Evolutionary conservation across 1,139 yeast genomes (phyloP), one percentile per base, ranked within the genome.

Genomic region (Tardiomyces digboiensis): DNA sequence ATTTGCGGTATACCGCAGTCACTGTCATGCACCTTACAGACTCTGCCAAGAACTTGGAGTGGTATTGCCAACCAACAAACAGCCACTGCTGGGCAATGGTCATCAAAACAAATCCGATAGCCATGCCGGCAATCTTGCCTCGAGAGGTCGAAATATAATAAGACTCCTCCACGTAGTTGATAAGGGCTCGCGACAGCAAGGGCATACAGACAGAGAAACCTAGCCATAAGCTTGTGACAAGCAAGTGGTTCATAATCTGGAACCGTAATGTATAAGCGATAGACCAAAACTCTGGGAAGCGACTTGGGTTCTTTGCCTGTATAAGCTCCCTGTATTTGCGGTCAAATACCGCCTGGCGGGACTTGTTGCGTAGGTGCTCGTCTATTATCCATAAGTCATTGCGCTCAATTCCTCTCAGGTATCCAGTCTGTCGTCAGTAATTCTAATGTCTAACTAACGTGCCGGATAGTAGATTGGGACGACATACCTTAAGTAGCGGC

Each of bases 1-100:
- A 73, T 59, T 87, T 87, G 47, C 74, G 73, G 47, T 84, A 66
- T 12, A 85, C 63, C 1, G 84, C 80, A 1, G 55, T 40, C 6
- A 53, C 52, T 13, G 51, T 39, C 37, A 39, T 13, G 33, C 33
- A 26, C 16, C 33, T n/a, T 5, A 26, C 33, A 5, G 33, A 26
- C 33, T 26, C 33, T n/a, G 33, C 33, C 5, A 26, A 16, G 10
- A 26, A 26, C 33, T 26, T 26, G 33, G 33, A 26, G 16, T 16
- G 33, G 10, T 26, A 26, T 16, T 26, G 33, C 33, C 33, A 26
- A 13, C 16, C 33, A 16, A 26, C 14, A n/a, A 38, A 19, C 13
- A 22, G 20, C 40, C 40, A 38, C 33, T 19, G 16, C 10, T 19
- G n/a, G n/a, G 14, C 29, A 10, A 38, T 21, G 8, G 18, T 38